These are phyloP conservation scores for Ganoderma lucidum DNA, from an alignment of 1,284 basidiomycete genomes.

Conservation along the genomic window DNA sequence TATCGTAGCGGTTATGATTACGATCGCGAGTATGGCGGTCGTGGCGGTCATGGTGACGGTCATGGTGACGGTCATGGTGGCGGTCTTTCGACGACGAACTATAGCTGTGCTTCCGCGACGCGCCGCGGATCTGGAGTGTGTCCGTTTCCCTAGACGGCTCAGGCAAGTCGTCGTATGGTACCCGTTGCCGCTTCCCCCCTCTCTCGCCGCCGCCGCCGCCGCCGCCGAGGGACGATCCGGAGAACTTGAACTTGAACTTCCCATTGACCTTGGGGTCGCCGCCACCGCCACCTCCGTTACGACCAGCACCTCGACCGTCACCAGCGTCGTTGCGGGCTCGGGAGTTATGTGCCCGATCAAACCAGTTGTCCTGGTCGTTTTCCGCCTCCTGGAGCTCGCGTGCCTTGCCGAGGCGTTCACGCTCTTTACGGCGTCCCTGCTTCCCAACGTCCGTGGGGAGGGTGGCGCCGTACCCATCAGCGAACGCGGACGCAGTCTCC, in stretches of 20 bases:
- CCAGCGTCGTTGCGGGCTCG: slow-evolving; percentile 21
- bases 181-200: slow-evolving; percentile 30
- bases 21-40: slow-evolving; percentile 32
- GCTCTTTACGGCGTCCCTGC: slow-evolving; percentile 66
- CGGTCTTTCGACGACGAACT: slow-evolving; percentile 28
- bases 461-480: slow-evolving; percentile 52
- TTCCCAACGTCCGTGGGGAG: slow-evolving; percentile 70
- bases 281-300: slow-evolving; percentile 15
- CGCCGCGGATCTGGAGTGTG: slow-evolving; percentile 40
- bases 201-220: slow-evolving; percentile 18
- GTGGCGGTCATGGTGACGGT: slow-evolving; percentile 22
- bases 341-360: slow-evolving; percentile 41
- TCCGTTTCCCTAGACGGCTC: slow-evolving; percentile 41
- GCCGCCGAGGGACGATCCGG: slow-evolving; percentile 14
- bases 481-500: slow-evolving; percentile 43
- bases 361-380: slow-evolving; percentile 71
- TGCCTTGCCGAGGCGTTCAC: slow-evolving; percentile 59
- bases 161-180: slow-evolving; percentile 35
- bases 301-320: slow-evolving; percentile 3
- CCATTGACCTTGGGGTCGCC: slow-evolving; percentile 12
- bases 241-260: slow-evolving; percentile 50
- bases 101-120: slow-evolving; percentile 33
- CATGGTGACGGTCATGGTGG: slow-evolving; percentile 20
- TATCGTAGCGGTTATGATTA: slow-evolving; percentile 19
- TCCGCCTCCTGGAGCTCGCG: slow-evolving; percentile 54